A percentile compares a stretch with the other conserved stretches of the same genome.
phyloP scores from a whole-genome alignment of 2,329 filamentous ascomycete species.

The Sclerotinia glacialis region DNA sequence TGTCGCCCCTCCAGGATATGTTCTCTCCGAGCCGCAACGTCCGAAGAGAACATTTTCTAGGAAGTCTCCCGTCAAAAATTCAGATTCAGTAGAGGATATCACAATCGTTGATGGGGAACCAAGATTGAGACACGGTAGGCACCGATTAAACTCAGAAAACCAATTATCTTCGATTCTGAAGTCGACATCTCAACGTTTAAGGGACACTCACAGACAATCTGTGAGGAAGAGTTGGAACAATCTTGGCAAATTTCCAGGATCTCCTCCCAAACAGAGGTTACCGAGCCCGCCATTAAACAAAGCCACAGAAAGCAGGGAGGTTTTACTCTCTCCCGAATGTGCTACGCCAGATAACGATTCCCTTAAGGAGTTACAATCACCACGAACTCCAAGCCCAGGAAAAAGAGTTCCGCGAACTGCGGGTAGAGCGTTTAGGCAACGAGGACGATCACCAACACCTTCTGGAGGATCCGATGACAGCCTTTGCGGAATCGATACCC shows the following conservation, averaged over 20 bases:
- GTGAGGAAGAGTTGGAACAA: conserved; percentile 11
- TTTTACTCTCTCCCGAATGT: conserved; percentile 23
- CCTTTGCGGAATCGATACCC: conserved; percentile 27
- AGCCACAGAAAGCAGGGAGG: conserved; percentile 29
- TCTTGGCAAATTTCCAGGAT: conserved; percentile 17
- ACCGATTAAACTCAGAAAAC: conserved; percentile 1
- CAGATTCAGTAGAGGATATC: conserved; percentile 15
- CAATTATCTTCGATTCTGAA: conserved; percentile 22
- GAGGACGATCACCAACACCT: conserved; percentile 24
- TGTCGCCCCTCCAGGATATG: conserved; percentile 35
- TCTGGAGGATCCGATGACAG: conserved; percentile 33
- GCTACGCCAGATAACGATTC: conserved; percentile 28
- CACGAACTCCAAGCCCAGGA: conserved; percentile 27
- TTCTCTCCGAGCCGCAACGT: conserved; percentile 27
- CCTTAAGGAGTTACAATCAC: conserved; percentile 25
- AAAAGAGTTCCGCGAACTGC: conserved; percentile 23
- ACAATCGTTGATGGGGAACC: conserved; percentile 14
- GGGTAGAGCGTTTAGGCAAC: conserved; percentile 11
- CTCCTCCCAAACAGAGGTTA: conserved; percentile 30
- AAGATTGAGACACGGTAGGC: not conserved
- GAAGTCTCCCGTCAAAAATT: conserved; percentile 7
- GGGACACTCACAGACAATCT: conserved; percentile 12
- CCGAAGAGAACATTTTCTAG: conserved; percentile 25
- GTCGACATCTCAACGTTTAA: conserved; percentile 23
- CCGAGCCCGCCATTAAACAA: conserved; percentile 28